Conservation (phyloP, 2,329 filamentous ascomycete species). For the Venturia asperata region DNA sequence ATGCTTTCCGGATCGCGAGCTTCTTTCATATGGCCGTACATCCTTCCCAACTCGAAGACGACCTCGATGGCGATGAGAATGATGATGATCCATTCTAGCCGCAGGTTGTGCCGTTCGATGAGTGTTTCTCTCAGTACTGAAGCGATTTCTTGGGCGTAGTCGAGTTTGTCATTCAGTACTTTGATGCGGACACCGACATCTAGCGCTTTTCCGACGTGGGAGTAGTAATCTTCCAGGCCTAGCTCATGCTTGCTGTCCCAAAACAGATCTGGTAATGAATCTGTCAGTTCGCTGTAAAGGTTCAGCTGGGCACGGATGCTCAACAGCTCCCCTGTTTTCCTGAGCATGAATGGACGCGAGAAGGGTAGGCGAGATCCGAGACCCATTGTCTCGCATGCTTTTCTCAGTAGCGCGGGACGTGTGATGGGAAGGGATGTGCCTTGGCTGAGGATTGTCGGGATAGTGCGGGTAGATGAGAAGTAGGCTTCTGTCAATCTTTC, state of each 20-base stretch:
- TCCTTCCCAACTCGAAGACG: slow-evolving; percentile 69
- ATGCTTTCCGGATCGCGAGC: slow-evolving; percentile 37
- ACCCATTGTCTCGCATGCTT: slow-evolving; percentile 84
- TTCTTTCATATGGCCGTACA: slow-evolving; percentile 56
- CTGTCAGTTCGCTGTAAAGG: slow-evolving; percentile 92
- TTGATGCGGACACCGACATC: slow-evolving; percentile 90
- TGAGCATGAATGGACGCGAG: slow-evolving; percentile 42
- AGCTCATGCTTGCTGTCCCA: slow-evolving; percentile 90
- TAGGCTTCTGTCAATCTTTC: slow-evolving; percentile 77
- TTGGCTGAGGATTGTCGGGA: slow-evolving; percentile 68
- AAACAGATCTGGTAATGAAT: slow-evolving; percentile 90
- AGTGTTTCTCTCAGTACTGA: slow-evolving; percentile 79
- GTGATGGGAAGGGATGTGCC: slow-evolving; percentile 53
- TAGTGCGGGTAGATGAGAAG: slow-evolving; percentile 76
- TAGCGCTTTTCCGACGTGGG: slow-evolving; percentile 80
- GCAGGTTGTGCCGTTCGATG: slow-evolving; percentile 80
- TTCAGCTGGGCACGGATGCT: slow-evolving; percentile 87
- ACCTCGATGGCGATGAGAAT: slow-evolving; percentile 89
- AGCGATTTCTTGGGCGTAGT: slow-evolving; percentile 94
- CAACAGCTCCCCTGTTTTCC: slow-evolving; percentile 88
- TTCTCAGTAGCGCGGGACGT: slow-evolving; percentile 76
- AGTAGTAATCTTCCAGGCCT: slow-evolving; percentile 88
- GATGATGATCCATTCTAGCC: slow-evolving; percentile 95
- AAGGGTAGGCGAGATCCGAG: slow-evolving; percentile 69
- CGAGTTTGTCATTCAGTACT: slow-evolving; percentile 92